Conservation (phyloP, 2,329 filamentous ascomycete genomes). For the Neofusicoccum parvum region DNA sequence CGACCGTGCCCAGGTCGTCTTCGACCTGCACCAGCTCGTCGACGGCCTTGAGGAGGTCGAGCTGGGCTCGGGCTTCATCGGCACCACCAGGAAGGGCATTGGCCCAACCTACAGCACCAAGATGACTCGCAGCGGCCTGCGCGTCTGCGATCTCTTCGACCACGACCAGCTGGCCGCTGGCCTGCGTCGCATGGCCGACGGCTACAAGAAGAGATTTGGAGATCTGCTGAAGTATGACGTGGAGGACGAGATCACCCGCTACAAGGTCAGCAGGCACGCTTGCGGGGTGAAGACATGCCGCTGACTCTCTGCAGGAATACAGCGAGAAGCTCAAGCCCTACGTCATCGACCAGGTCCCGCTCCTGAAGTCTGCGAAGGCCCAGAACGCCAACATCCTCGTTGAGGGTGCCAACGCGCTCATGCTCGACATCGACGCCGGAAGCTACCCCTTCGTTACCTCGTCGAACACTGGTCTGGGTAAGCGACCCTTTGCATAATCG, state of each 20-base stretch:
- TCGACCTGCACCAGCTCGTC: constrained; percentile 67
- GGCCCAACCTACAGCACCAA: constrained; percentile 65
- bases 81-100: constrained; percentile 56
- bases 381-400: constrained; percentile 63
- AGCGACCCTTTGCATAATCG: neutral
- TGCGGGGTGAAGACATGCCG: neutral
- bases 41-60: constrained; percentile 68
- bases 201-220: constrained; percentile 70
- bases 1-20: constrained; percentile 64
- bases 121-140: constrained; percentile 66
- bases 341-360: constrained; percentile 67
- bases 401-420: constrained; percentile 69
- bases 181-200: constrained; percentile 61
- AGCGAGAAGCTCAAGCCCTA: constrained; percentile 60
- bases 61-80: constrained; percentile 51
- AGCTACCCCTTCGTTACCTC: constrained; percentile 65
- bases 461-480: constrained; percentile 44
- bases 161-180: constrained; percentile 67
- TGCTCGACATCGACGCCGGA: constrained; percentile 63
- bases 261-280: constrained; percentile 48
- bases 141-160: constrained; percentile 68
- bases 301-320: constrained; percentile 46
- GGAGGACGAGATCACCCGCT: constrained; percentile 68
- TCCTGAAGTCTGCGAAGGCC: constrained; percentile 64
- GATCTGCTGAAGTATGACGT: constrained; percentile 67